Evolutionary conservation across 2,329 filamentous ascomycete genomes (phyloP), one percentile per base, ranked within the genome.

Genomic region (Colletotrichum sidae): DNA sequence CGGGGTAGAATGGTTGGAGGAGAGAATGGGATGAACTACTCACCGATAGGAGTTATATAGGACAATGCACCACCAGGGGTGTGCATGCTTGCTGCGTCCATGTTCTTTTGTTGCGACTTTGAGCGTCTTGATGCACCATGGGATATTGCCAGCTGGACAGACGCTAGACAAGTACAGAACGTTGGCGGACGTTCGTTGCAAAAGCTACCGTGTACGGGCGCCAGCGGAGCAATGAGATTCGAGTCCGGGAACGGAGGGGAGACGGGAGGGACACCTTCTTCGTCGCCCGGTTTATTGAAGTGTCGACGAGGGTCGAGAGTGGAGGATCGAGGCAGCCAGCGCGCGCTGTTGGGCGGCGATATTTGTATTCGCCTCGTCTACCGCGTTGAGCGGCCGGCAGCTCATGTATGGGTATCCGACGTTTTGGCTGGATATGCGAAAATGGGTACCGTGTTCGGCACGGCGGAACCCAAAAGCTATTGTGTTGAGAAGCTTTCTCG

Each of bases 11-110:
- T 82, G 82, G 83, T 81, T 85, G 76, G 71, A 71, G 67, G 72
- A 69, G 71, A 70, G 71, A 69, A 67, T 67, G 70, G 69, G 70
- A 73, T 76, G 70, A 71, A 71, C 70, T 65, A 71, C 85, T 83
- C 77, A 87, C 85, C 85, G 77, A 87, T 84, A 76, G 85, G 85
- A 72, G 78, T 80, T 70, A 87, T 80, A 77, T 81, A 84, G 68
- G 80, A 81, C 67, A 78, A 77, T 70, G 77, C 78, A 77, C 80
- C 78, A 75, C 74, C 80, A 79, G 79, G 80, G 79, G 77, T 80
- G 74, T 79, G 81, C 79, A 80, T 79, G 72, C 72, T 72, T 72
- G 73, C 71, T 69, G 74, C 72, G 71, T 79, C 79, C 79, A 80
- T 81, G 50, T 38, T 44, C 69, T 71, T 66, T 46, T 57, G 59